Evolutionary conservation across 177 flowering plant genomes (phyloP).

Genomic region (Tripterygium wilfordii): DNA sequence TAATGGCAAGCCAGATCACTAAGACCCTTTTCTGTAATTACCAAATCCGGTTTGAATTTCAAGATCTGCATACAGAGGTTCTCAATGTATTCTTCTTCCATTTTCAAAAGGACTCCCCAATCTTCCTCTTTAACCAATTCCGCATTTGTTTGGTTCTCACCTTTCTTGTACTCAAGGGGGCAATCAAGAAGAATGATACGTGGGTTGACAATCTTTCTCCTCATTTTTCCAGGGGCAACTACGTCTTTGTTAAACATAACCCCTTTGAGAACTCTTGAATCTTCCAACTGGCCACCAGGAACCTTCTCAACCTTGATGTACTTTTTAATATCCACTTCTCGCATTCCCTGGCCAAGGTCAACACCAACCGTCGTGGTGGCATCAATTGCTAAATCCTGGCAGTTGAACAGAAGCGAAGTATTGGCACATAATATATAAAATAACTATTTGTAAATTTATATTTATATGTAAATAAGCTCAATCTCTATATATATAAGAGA

Average conservation of each 20-base stretch:
- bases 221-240: constrained; percentile 96
- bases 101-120: constrained; percentile 73
- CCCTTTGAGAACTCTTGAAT: constrained; percentile 81
- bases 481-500: too few relatives aligned
- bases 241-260: constrained; percentile 97
- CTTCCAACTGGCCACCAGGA: constrained; percentile 96
- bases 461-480: too few relatives aligned
- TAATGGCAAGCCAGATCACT: constrained; percentile 96
- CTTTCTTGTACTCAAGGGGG: constrained; percentile 94
- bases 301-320: constrained; percentile 90
- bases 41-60: constrained; percentile 87
- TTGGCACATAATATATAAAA: constrained; percentile 7
- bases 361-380: constrained; percentile 89
- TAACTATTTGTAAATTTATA: too few relatives aligned
- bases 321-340: constrained; percentile 91
- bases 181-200: constrained; percentile 89
- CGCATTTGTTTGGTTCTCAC: constrained; percentile 97
- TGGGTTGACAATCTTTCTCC: constrained; percentile 81
- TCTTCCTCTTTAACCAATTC: constrained; percentile 90
- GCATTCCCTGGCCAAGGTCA: constrained; percentile 83
- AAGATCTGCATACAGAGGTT: constrained; percentile 65
- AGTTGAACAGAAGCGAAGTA: too few relatives aligned
- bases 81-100: constrained; percentile 94
- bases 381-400: constrained; percentile 88
- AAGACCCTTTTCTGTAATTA: constrained; percentile 91